Percentiles rank a stretch among this genome's conserved stretches.
These are phyloP conservation scores for Conoideocrella luteorostrata DNA, from an alignment of 2,329 filamentous ascomycete species.

Conservation along the genomic window DNA sequence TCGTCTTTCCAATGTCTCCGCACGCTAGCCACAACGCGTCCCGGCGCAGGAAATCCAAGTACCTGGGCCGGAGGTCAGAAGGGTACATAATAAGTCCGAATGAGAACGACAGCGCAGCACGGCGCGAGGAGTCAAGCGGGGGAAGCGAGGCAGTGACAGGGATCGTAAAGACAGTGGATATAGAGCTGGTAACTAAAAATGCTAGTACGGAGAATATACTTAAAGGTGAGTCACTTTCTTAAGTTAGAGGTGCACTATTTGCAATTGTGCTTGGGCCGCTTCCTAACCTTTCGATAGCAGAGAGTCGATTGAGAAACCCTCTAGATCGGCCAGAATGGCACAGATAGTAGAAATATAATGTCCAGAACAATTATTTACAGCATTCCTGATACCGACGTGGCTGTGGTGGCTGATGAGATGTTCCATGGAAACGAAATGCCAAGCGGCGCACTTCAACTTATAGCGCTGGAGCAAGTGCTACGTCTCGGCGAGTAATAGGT, in stretches of 20 bases:
- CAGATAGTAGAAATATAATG: slow-evolving; percentile 1
- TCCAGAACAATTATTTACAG: no score
- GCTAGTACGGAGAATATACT: slow-evolving; percentile 9
- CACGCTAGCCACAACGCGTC: slow-evolving; percentile 7
- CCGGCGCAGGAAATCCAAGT: slow-evolving; percentile 2
- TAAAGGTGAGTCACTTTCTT: slow-evolving; percentile 3
- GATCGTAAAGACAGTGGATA: slow-evolving; percentile 10
- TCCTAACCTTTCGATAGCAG: neutral
- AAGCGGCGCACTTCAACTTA: no score
- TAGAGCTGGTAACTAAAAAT: slow-evolving; percentile 7
- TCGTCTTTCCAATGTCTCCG: slow-evolving; percentile 2
- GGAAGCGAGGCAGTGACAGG: neutral
- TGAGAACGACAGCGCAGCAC: neutral
- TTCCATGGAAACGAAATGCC: no score
- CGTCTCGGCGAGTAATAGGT: no score
- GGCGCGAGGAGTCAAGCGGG: no score
- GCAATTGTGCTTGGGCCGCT: neutral
- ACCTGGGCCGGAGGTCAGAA: neutral
- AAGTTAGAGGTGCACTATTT: neutral
- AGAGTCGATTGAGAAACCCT: slow-evolving; percentile 6
- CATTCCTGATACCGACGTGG: no score
- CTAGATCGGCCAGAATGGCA: slow-evolving; percentile 10
- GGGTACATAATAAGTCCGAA: slow-evolving; percentile 6
- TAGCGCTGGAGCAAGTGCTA: no score
- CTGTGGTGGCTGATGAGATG: no score